Conservation (phyloP, 1,284 basidiomycete species). For the Mycena sp. region DNA sequence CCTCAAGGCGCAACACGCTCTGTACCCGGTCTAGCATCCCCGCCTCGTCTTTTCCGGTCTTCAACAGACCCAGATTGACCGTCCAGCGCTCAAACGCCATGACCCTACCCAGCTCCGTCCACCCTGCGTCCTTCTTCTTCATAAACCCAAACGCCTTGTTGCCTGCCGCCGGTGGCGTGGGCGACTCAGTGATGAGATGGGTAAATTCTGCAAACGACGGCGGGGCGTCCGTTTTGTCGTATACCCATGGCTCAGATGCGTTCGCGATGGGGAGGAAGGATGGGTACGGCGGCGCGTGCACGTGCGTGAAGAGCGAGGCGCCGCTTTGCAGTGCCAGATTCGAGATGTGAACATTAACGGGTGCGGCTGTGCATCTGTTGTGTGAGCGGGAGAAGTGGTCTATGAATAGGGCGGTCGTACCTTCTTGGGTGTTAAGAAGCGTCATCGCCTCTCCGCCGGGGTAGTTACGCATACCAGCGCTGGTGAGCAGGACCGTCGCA, state of each 20-base stretch:
- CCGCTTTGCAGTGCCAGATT: constrained; percentile 92
- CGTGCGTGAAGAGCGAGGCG: constrained; percentile 88
- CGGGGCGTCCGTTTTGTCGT: constrained; percentile 79
- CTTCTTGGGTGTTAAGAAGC: constrained; percentile 61
- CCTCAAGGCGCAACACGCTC: constrained; percentile 51
- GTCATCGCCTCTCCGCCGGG: constrained; percentile 87
- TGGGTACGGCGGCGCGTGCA: constrained; percentile 64
- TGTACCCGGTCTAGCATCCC: constrained; percentile 33
- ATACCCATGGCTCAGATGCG: constrained; percentile 59
- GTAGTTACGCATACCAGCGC: constrained; percentile 83
- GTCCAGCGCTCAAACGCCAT: constrained; percentile 60
- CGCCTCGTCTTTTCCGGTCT: constrained; percentile 25
- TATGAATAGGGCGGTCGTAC: too few relatives aligned
- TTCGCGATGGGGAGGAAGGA: constrained; percentile 26
- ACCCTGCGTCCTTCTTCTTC: constrained; percentile 36
- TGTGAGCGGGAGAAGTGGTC: too few relatives aligned
- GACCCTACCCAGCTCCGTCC: constrained; percentile 56
- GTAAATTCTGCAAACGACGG: constrained; percentile 59
- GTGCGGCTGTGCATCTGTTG: neutral
- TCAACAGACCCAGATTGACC: constrained; percentile 39
- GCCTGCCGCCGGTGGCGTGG: constrained; percentile 12
- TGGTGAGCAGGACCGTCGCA: constrained; percentile 62
- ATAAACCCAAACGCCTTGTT: constrained; percentile 23
- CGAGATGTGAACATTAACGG: constrained; percentile 69
- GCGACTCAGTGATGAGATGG: constrained; percentile 66